A percentile compares a stretch with the other conserved stretches of the same genome.
Conservation (phyloP, 2,329 filamentous ascomycete species). For the Trichoderma pleuroti region DNA sequence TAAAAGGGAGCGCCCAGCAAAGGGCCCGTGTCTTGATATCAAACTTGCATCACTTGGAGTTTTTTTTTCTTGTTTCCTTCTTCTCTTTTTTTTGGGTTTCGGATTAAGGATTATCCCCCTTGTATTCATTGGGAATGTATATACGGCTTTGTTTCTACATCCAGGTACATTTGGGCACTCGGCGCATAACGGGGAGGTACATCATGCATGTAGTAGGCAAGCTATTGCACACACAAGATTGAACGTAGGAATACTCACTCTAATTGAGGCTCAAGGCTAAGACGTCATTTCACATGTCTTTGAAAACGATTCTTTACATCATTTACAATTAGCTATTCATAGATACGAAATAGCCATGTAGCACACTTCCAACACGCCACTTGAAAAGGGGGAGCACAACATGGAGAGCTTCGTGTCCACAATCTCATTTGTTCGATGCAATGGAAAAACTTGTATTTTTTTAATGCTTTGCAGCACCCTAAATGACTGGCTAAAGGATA, state of each 20-base stretch:
- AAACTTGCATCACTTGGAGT: slow-evolving; percentile 24
- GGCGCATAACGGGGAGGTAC: neutral
- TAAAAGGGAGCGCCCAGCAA: slow-evolving; percentile 20
- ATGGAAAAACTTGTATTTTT: slow-evolving; percentile 2
- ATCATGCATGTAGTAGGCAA: neutral
- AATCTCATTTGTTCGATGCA: neutral
- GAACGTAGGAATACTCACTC: neutral
- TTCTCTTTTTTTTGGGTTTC: neutral
- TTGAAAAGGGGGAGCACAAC: no score
- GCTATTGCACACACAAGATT: neutral
- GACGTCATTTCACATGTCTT: neutral
- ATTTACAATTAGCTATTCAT: neutral
- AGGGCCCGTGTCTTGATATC: neutral
- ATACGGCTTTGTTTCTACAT: neutral
- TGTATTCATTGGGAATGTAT: neutral
- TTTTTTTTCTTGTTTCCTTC: slow-evolving; percentile 5
- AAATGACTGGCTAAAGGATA: slow-evolving; percentile 9
- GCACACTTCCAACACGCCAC: neutral
- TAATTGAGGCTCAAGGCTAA: neutral
- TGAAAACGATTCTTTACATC: neutral
- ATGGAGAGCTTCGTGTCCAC: neutral
- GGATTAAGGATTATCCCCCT: neutral
- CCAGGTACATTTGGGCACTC: slow-evolving; percentile 4
- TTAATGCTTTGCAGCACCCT: slow-evolving; percentile 9
- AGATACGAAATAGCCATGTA: neutral